Evolutionary conservation across 495 filamentous ascomycete species (phyloP), one percentile per base, ranked within the genome.

Genomic region (Neurospora sp.): DNA sequence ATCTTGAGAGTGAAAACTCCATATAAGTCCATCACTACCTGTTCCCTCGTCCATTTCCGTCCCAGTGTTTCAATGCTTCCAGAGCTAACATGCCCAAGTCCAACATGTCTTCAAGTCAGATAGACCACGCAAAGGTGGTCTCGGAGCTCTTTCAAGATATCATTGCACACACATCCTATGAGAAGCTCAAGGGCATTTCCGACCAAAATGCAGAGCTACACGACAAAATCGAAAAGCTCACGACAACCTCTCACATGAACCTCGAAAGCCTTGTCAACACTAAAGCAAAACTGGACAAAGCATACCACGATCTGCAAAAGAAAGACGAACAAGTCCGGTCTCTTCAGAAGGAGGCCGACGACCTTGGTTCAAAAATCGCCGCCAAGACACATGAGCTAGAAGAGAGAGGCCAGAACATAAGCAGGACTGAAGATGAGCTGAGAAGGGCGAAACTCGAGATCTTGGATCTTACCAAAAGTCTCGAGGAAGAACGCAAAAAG

Each of bases 61-160:
- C n/a, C n/a, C n/a, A n/a, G n/a, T n/a, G n/a, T n/a, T n/a, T n/a
- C n/a, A n/a, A n/a, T n/a, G n/a, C n/a, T n/a, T n/a, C n/a, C n/a
- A n/a, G n/a, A n/a, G n/a, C n/a, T n/a, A 35, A 38, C 23, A 7
- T 6, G 0, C 8, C 20, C n/a, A 38, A 6, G 1, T 0, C 5
- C 35, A 37, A 48, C 4, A 71, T 71, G 70, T 40, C 27, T 35
- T 9, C 39, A 31, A 16, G 12, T 41, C 20, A 71, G 5, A 18
- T 37, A 20, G 42, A 72, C 27, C 70, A 74, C 23, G 73, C 44
- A 12, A 20, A 71, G 70, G 38, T 69, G 10, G 44, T 72, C 7
- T 39, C 42, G 37, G 31, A 37, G 6, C 70, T 74, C 38, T 69
- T 74, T 8, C 42, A 20, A 14, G 5, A 16, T 16, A 46, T 74